A percentile compares a stretch with the other conserved stretches of the same genome.
Conservation (phyloP, 2,329 filamentous ascomycete genomes). For the Pseudocercospora macadamiae region DNA sequence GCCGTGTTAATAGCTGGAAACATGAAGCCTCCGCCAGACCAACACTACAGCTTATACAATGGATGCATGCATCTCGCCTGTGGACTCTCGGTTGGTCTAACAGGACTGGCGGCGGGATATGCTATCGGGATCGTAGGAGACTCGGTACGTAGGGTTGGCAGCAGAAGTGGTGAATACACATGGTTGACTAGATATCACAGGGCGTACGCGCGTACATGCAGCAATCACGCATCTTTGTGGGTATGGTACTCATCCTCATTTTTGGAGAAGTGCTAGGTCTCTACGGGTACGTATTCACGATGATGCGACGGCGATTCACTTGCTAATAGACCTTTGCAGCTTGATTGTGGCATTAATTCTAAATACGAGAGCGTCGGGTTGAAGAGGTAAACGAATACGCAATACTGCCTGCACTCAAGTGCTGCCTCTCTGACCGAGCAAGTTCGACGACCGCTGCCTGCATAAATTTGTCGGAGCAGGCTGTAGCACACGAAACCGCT, state of each 20-base stretch:
- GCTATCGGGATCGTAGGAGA: constrained; percentile 96
- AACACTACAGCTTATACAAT: constrained; percentile 81
- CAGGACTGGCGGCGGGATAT: constrained; percentile 91
- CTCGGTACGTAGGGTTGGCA: constrained; percentile 58
- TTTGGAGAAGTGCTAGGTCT: constrained; percentile 97
- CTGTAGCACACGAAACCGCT: background rate
- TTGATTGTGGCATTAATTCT: constrained; percentile 92
- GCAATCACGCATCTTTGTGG: constrained; percentile 93
- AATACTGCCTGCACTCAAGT: background rate
- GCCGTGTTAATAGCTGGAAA: constrained; percentile 94
- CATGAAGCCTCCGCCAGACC: constrained; percentile 69
- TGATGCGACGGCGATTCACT: background rate
- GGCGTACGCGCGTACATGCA: constrained; percentile 94
- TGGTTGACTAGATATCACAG: constrained; percentile 38
- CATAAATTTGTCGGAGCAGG: constrained; percentile 2
- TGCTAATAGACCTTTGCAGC: constrained; percentile 48
- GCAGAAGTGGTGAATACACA: background rate
- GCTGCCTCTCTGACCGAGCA: background rate
- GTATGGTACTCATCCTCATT: constrained; percentile 98
- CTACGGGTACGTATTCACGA: constrained; percentile 72
- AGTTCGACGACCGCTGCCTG: background rate
- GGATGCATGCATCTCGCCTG: constrained; percentile 93
- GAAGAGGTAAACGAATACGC: constrained; percentile 3
- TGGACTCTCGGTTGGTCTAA: constrained; percentile 87
- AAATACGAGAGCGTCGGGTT: constrained; percentile 63